Evolutionary conservation across 1,284 basidiomycete species (phyloP).

Genomic region (Coniferiporia sulphurascens): DNA sequence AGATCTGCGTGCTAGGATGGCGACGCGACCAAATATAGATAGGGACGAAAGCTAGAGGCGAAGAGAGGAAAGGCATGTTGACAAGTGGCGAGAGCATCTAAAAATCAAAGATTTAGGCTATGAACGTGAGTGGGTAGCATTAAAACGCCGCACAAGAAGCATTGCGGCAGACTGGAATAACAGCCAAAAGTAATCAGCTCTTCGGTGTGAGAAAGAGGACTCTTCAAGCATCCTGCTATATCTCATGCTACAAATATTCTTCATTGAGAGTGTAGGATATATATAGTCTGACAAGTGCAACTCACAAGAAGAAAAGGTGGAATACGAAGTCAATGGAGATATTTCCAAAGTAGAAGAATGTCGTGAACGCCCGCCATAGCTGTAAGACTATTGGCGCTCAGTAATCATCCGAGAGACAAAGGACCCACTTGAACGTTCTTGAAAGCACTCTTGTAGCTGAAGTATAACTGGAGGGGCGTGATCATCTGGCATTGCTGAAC

Average conservation of each 20-base stretch:
- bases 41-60: conserved; percentile 85
- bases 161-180: conserved; percentile 75
- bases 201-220: conserved; percentile 86
- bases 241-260: conserved; percentile 64
- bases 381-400: conserved; percentile 29
- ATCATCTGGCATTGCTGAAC: conserved; percentile 85
- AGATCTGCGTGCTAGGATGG: conserved; percentile 92
- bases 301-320: conserved; percentile 97
- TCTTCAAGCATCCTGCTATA: conserved; percentile 96
- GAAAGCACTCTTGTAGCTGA: conserved; percentile 82
- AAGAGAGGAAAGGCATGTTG: conserved; percentile 87
- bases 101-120: conserved; percentile 7
- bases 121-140: background rate
- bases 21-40: conserved; percentile 96
- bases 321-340: conserved; percentile 94
- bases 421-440: conserved; percentile 68
- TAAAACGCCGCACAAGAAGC: conserved; percentile 61
- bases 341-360: conserved; percentile 94
- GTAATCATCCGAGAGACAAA: background rate
- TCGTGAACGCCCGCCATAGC: conserved; percentile 87
- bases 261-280: background rate
- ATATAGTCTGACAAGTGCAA: conserved; percentile 15
- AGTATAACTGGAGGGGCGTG: conserved; percentile 88
- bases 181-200: conserved; percentile 93
- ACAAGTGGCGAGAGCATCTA: conserved; percentile 81